These are phyloP conservation scores for Fusarium begoniae DNA, from an alignment of 2,329 filamentous ascomycete genomes.

Conservation along the genomic window DNA sequence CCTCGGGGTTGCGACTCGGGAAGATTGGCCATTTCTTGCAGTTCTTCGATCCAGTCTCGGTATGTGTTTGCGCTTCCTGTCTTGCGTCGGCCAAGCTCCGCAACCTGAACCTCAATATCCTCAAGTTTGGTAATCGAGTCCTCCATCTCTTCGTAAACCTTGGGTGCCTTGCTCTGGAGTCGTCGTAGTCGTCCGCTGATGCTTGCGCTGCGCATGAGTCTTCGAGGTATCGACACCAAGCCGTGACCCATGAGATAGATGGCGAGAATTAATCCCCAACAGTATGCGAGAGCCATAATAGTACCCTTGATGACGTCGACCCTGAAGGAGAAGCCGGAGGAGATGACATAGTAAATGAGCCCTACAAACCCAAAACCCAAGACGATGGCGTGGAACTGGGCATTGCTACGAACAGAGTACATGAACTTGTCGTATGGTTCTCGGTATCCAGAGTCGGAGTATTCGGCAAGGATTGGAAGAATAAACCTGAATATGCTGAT, in stretches of 20 bases:
- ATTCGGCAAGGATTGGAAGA: slow-evolving; percentile 91
- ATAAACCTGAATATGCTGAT: slow-evolving; percentile 71
- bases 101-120: slow-evolving; percentile 81
- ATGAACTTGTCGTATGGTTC: slow-evolving; percentile 82
- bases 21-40: slow-evolving; percentile 79
- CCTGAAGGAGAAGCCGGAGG: slow-evolving; percentile 75
- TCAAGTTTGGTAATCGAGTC: slow-evolving; percentile 84
- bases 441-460: slow-evolving; percentile 91
- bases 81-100: slow-evolving; percentile 82
- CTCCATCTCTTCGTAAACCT: slow-evolving; percentile 85
- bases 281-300: slow-evolving; percentile 93
- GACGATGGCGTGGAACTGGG: slow-evolving; percentile 85
- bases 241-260: slow-evolving; percentile 99
- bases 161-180: slow-evolving; percentile 81
- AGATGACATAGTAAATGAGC: slow-evolving; percentile 83
- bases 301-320: slow-evolving; percentile 75
- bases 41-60: slow-evolving; percentile 94
- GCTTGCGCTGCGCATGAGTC: slow-evolving; percentile 81
- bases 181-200: slow-evolving; percentile 77
- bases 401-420: slow-evolving; percentile 88
- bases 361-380: slow-evolving; percentile 75
- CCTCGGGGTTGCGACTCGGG: slow-evolving; percentile 67
- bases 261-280: slow-evolving; percentile 88
- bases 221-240: slow-evolving; percentile 87
- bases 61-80: slow-evolving; percentile 78